Evolutionary conservation across 331 rosid genomes (phyloP).

Genomic region (Dryas integrifolia): DNA sequence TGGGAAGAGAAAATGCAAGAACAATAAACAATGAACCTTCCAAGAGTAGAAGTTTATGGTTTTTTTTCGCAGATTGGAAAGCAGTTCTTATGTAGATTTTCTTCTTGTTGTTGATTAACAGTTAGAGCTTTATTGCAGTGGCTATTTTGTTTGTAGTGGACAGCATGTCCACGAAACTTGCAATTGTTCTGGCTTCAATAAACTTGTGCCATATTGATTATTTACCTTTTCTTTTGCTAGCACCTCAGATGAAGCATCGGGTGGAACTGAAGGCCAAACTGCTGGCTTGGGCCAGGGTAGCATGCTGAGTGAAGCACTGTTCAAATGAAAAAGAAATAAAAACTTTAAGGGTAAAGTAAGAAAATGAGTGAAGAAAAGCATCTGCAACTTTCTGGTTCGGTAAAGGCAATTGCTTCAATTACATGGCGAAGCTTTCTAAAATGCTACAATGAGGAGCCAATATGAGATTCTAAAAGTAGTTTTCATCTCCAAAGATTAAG

Average conservation of each 20-base stretch:
- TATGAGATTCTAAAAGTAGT: not conserved
- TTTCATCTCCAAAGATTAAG: constrained; percentile 18
- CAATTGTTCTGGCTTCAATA: no score
- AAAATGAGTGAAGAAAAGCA: constrained; percentile 12
- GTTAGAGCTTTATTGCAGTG: no score
- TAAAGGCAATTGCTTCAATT: not conserved
- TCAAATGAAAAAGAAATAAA: constrained; percentile 17
- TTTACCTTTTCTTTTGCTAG: constrained; percentile 88
- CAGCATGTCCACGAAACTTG: no score
- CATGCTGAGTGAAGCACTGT: constrained; percentile 95
- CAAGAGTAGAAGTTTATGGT: not conserved
- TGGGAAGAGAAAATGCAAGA: not conserved
- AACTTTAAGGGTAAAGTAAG: constrained; percentile 14
- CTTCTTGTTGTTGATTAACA: no score
- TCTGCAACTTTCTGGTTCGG: not conserved
- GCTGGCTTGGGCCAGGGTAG: constrained; percentile 98
- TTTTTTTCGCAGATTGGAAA: not conserved
- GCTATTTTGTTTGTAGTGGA: no score
- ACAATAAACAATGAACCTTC: not conserved
- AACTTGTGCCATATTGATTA: constrained; percentile 9
- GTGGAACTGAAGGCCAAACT: constrained; percentile 85
- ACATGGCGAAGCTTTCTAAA: constrained; percentile 3
- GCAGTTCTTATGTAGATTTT: no score
- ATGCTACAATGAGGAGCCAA: not conserved
- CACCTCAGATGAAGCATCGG: constrained; percentile 82